phyloP scores from a whole-genome alignment of 2,329 filamentous ascomycete species.

The Dactylella cylindrospora region DNA sequence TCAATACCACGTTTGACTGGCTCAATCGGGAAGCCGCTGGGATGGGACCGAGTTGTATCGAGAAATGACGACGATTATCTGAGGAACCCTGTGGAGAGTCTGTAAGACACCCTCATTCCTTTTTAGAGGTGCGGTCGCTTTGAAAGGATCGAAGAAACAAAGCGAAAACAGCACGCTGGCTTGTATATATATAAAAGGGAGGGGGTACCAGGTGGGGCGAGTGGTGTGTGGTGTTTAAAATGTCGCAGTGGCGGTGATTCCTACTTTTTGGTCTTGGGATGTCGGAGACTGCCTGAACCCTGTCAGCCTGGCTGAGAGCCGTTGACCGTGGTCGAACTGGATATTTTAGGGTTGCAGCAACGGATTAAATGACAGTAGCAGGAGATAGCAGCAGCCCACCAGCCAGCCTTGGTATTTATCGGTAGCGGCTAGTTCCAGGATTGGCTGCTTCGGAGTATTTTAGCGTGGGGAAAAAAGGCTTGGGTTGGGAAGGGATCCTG shows the following conservation, averaged over 20 bases:
- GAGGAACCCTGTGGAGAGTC: too few species aligned
- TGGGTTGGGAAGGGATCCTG: background rate
- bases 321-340: too few species aligned
- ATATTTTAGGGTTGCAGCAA: too few species aligned
- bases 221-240: slow-evolving; percentile 24
- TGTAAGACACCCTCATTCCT: too few species aligned
- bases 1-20: background rate
- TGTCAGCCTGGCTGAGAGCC: slow-evolving; percentile 44
- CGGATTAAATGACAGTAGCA: too few species aligned
- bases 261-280: slow-evolving; percentile 13
- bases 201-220: background rate
- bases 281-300: slow-evolving; percentile 16
- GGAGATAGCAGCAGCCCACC: slow-evolving; percentile 15
- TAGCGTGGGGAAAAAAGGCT: background rate
- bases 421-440: slow-evolving; percentile 8
- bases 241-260: slow-evolving; percentile 23
- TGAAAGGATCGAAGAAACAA: slow-evolving; percentile 3
- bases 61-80: too few species aligned
- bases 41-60: background rate
- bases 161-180: background rate
- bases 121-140: slow-evolving; percentile 2
- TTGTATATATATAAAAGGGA: slow-evolving; percentile 18
- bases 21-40: background rate
- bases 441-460: slow-evolving; percentile 4
- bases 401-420: slow-evolving; percentile 27